These are phyloP conservation scores for Phytophthora ohioensis DNA, from an alignment of 352 stramenopile species.

Conservation along the genomic window DNA sequence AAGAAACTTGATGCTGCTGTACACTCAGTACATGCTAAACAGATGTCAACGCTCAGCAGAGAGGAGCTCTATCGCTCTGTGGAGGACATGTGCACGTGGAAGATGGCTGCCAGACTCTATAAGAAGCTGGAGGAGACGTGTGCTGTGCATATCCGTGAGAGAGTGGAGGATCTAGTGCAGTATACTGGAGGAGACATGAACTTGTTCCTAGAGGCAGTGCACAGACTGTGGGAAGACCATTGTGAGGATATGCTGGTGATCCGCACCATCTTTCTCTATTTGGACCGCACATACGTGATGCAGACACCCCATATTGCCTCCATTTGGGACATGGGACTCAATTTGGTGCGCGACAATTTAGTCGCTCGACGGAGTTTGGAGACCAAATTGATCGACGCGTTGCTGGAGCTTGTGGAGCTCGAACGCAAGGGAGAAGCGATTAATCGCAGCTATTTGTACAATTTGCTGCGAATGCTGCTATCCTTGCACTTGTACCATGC, in stretches of 20 bases:
- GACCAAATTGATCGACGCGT: constrained; percentile 69
- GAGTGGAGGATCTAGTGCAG: constrained; percentile 69
- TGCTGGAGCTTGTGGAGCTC: constrained; percentile 88
- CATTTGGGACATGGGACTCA: constrained; percentile 94
- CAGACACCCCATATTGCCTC: constrained; percentile 84
- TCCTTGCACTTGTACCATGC: constrained; percentile 87
- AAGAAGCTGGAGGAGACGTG: constrained; percentile 76
- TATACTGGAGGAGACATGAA: constrained; percentile 69
- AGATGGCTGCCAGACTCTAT: constrained; percentile 86
- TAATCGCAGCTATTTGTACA: constrained; percentile 84
- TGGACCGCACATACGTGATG: constrained; percentile 93
- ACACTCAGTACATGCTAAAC: constrained; percentile 69
- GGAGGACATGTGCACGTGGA: constrained; percentile 94
- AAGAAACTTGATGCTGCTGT: constrained; percentile 73
- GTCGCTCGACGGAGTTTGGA: constrained; percentile 65
- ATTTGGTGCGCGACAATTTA: constrained; percentile 69
- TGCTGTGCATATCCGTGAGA: constrained; percentile 63
- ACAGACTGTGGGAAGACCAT: constrained; percentile 90
- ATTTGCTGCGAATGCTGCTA: constrained; percentile 85
- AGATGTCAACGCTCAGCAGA: constrained; percentile 68
- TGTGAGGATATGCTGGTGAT: constrained; percentile 94
- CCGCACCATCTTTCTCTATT: constrained; percentile 94
- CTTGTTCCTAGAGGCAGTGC: constrained; percentile 80
- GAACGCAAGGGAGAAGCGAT: constrained; percentile 91
- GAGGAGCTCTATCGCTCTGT: constrained; percentile 89